A percentile compares a stretch with the other conserved stretches of the same genome.
These are phyloP conservation scores for Talaromyces sp. DNA, from an alignment of 2,329 filamentous ascomycete genomes.

Conservation along the genomic window DNA sequence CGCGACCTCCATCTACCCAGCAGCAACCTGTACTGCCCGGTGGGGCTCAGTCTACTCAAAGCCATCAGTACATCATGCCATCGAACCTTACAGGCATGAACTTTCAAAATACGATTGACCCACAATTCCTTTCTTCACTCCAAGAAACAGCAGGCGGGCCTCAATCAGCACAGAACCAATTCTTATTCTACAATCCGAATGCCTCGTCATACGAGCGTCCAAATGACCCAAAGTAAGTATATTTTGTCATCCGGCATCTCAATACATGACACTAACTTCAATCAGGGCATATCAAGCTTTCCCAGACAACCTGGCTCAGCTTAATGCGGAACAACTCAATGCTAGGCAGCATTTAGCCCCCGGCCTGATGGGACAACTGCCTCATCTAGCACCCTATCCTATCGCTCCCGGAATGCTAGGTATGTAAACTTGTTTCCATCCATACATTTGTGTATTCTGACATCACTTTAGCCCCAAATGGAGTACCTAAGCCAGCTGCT, in stretches of 20 bases:
- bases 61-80: constrained; percentile 30
- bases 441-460: not conserved
- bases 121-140: constrained; percentile 37
- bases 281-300: constrained; percentile 18
- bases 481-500: constrained; percentile 22
- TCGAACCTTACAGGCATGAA: constrained; percentile 27
- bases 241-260: not conserved
- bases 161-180: constrained; percentile 28
- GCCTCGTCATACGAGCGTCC: constrained; percentile 28
- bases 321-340: constrained; percentile 20
- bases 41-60: constrained; percentile 20
- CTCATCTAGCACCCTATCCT: constrained; percentile 19
- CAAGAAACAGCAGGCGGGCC: constrained; percentile 28
- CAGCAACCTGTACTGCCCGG: constrained; percentile 18
- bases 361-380: constrained; percentile 7
- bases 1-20: constrained; percentile 26
- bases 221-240: constrained; percentile 33
- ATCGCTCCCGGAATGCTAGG: constrained; percentile 9
- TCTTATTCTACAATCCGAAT: constrained; percentile 30
- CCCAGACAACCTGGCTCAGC: constrained; percentile 12
- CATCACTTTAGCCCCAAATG: constrained; percentile 10
- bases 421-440: not conserved
- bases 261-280: constrained; percentile 2
- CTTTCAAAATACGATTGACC: constrained; percentile 41
- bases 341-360: constrained; percentile 15